Conservation (phyloP, 176 grass and related monocot species). For the Ananas comosus region DNA sequence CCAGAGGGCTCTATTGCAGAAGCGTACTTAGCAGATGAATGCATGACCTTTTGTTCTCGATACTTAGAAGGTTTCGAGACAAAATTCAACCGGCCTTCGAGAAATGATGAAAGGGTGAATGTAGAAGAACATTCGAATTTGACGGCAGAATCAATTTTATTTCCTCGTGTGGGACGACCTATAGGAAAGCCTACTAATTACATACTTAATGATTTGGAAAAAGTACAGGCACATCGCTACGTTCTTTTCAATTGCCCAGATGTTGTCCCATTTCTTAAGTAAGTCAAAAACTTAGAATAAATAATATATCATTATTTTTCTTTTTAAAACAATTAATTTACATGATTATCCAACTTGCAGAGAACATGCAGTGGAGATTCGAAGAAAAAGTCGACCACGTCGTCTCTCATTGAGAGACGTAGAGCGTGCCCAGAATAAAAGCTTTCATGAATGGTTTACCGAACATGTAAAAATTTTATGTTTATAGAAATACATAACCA, state of each 20-base stretch:
- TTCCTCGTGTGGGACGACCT: background rate
- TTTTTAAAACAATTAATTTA: too few relatives aligned
- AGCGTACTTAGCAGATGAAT: slow-evolving; percentile 10
- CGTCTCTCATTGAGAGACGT: too few relatives aligned
- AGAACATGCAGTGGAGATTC: too few relatives aligned
- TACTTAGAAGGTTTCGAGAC: slow-evolving; percentile 17
- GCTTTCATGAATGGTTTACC: too few relatives aligned
- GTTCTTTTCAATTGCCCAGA: slow-evolving; percentile 17
- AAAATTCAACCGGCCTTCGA: slow-evolving; percentile 6
- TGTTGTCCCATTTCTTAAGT: slow-evolving; percentile 4
- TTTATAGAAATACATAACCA: too few relatives aligned
- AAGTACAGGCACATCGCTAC: slow-evolving; percentile 21
- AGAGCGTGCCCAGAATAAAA: too few relatives aligned
- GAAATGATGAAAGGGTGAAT: background rate
- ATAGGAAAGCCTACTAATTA: slow-evolving; percentile 6
- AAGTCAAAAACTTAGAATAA: background rate
- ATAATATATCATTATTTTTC: too few relatives aligned
- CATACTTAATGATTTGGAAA: slow-evolving; percentile 10
- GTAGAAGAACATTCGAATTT: too few relatives aligned
- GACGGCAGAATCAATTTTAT: background rate
- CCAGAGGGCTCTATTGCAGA: slow-evolving; percentile 21
- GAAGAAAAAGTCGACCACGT: too few relatives aligned
- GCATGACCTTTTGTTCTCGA: slow-evolving; percentile 10
- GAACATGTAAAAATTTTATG: too few relatives aligned
- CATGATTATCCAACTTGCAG: too few relatives aligned